phyloP scores from a whole-genome alignment of 164 flowering plant species.

The Liquidambar formosana region DNA sequence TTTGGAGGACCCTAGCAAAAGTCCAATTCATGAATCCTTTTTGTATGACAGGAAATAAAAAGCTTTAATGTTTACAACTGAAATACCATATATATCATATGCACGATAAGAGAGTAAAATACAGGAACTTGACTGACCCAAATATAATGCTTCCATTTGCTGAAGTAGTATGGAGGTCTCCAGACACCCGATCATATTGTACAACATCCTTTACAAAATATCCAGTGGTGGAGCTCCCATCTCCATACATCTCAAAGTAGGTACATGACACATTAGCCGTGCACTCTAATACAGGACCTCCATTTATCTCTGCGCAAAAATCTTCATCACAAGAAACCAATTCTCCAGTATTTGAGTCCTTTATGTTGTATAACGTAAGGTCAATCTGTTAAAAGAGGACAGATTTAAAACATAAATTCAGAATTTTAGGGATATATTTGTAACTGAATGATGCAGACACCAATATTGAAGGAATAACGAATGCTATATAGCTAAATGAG shows the following conservation, averaged over 20 bases:
- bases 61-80: neutral
- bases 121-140: slow-evolving; percentile 36
- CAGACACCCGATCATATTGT: slow-evolving; percentile 54
- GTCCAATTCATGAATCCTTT: too few relatives aligned
- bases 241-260: slow-evolving; percentile 57
- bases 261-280: slow-evolving; percentile 47
- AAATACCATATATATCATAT: neutral
- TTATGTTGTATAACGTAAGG: slow-evolving; percentile 64
- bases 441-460: too few relatives aligned
- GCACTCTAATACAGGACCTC: slow-evolving; percentile 52
- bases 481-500: neutral
- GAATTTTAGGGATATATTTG: neutral
- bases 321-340: slow-evolving; percentile 63
- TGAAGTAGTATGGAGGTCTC: slow-evolving; percentile 52
- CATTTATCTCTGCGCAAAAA: slow-evolving; percentile 53
- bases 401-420: neutral
- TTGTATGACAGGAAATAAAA: neutral
- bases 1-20: too few relatives aligned
- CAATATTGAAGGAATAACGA: neutral
- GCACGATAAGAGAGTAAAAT: neutral
- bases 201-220: slow-evolving; percentile 62
- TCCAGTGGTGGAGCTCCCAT: slow-evolving; percentile 62
- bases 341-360: slow-evolving; percentile 55
- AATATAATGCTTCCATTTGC: slow-evolving; percentile 62
- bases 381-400: slow-evolving; percentile 53